Evolutionary conservation across 106 monocot genomes (phyloP).

Genomic region (Dioscorea alata): DNA sequence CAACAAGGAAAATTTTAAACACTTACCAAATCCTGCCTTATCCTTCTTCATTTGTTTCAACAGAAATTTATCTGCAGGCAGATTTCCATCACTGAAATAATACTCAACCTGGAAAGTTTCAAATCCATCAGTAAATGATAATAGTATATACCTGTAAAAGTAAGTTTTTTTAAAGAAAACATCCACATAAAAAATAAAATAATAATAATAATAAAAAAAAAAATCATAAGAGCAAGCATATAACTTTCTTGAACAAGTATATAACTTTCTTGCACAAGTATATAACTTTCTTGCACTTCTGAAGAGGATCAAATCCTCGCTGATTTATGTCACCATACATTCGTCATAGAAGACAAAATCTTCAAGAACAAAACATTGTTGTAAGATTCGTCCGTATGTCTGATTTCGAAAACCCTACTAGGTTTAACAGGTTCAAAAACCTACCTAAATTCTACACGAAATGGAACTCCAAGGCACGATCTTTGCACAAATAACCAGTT

Average conservation of each 20-base stretch:
- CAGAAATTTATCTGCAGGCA: constrained; percentile 72
- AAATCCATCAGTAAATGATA: neutral
- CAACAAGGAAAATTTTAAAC: neutral
- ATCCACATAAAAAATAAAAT: no score
- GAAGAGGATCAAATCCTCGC: neutral
- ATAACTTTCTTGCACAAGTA: neutral
- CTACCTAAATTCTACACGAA: neutral
- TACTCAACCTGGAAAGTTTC: constrained; percentile 71
- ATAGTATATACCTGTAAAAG: neutral
- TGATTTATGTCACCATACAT: neutral
- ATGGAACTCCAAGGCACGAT: neutral
- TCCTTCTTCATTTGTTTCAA: constrained; percentile 62
- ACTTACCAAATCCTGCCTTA: constrained; percentile 73
- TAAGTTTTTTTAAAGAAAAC: neutral
- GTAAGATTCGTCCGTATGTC: neutral
- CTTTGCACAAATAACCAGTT: neutral
- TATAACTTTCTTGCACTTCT: neutral
- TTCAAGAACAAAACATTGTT: neutral
- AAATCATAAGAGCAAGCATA: neutral
- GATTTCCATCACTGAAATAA: constrained; percentile 91
- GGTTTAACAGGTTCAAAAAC: neutral
- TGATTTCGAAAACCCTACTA: no score
- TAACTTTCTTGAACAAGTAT: neutral
- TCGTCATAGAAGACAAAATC: neutral
- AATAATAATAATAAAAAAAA: neutral